A percentile compares a stretch with the other conserved stretches of the same genome.
Evolutionary conservation across 78 protist species (phyloP).

Genomic region (Planoprotostelium fungivorum): DNA sequence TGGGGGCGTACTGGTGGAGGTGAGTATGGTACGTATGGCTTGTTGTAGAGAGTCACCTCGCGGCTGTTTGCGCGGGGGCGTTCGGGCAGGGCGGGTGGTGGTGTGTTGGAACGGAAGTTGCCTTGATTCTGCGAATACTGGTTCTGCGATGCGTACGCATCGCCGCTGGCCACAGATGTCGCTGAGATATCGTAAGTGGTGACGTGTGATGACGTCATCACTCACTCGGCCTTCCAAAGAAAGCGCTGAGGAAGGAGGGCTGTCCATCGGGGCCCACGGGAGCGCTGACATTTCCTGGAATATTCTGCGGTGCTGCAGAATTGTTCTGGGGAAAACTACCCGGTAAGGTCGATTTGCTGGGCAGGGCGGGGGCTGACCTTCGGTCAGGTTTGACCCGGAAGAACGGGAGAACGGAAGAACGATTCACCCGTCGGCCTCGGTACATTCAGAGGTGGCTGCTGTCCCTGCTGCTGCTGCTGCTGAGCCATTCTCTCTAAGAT

Average conservation of each 20-base stretch:
- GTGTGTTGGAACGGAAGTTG: neutral
- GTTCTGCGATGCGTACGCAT: neutral
- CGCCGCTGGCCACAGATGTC: neutral
- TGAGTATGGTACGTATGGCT: no score
- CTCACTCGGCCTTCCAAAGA: neutral
- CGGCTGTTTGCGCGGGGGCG: neutral
- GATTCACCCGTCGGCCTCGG: no score
- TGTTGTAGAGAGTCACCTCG: neutral
- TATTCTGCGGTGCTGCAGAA: neutral
- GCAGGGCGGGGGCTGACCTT: no score
- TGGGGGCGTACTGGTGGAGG: neutral
- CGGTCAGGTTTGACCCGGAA: no score
- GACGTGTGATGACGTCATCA: neutral
- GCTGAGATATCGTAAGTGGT: neutral
- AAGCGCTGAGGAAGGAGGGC: neutral
- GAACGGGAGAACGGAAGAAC: no score
- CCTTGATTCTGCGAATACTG: neutral
- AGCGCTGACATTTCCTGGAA: neutral
- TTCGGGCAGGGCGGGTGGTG: neutral
- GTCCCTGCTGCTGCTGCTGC: conserved; percentile 17
- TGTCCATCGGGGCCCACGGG: neutral
- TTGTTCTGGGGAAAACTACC: no score
- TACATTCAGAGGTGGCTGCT: neutral
- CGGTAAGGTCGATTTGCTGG: no score
- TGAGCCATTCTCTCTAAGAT: conserved; percentile 12